These are phyloP conservation scores for Moesziomyces antarcticus DNA, from an alignment of 1,284 basidiomycete genomes.

Conservation along the genomic window DNA sequence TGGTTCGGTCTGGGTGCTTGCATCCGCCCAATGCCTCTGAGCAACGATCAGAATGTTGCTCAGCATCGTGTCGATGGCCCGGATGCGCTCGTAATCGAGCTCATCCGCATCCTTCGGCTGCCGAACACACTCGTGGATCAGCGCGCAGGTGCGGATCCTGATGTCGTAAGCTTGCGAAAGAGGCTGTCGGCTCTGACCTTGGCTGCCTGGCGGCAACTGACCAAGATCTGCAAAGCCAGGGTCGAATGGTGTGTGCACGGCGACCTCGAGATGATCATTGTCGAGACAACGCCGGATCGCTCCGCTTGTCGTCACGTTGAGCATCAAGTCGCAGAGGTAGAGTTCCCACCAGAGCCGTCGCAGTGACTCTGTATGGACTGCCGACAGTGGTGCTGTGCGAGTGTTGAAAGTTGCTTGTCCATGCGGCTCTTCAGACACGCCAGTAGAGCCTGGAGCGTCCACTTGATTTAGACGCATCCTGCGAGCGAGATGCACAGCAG, in stretches of 20 bases:
- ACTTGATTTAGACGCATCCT: slow-evolving; percentile 5
- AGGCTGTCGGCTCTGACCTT: not conserved
- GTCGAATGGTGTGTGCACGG: slow-evolving; percentile 14
- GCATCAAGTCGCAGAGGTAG: slow-evolving; percentile 16
- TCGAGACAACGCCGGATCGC: slow-evolving; percentile 4
- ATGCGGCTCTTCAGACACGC: not conserved
- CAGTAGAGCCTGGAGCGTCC: not conserved
- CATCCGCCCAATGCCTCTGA: slow-evolving; percentile 6
- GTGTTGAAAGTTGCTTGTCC: too few relatives aligned
- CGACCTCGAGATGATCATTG: slow-evolving; percentile 3
- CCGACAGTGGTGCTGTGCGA: not conserved
- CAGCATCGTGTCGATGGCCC: slow-evolving; percentile 21
- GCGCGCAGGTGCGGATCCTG: slow-evolving; percentile 12
- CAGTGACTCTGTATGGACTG: slow-evolving; percentile 3
- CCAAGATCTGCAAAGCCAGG: slow-evolving; percentile 3
- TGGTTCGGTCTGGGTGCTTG: not conserved
- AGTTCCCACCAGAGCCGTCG: slow-evolving; percentile 18
- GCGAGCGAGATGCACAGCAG: slow-evolving; percentile 8
- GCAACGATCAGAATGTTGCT: slow-evolving; percentile 24
- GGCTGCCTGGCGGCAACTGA: not conserved
- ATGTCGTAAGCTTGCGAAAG: slow-evolving; percentile 17
- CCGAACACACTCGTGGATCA: slow-evolving; percentile 18
- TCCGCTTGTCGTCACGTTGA: slow-evolving; percentile 20
- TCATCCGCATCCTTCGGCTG: slow-evolving; percentile 7
- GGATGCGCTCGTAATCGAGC: slow-evolving; percentile 12